These are phyloP conservation scores for Xylariaceae sp. DNA, from an alignment of 2,329 filamentous ascomycete species.

Conservation along the genomic window DNA sequence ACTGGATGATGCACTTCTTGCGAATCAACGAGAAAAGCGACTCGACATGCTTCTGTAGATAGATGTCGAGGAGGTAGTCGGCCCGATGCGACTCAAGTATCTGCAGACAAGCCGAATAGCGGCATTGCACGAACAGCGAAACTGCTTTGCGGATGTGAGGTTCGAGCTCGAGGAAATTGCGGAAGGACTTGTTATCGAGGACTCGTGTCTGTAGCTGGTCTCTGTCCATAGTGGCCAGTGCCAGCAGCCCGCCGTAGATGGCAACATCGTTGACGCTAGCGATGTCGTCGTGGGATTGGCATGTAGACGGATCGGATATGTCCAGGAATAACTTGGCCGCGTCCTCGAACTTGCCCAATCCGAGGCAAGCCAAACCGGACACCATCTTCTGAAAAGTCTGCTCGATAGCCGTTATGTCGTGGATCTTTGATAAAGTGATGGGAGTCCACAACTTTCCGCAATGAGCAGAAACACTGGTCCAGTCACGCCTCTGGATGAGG, in stretches of 20 bases:
- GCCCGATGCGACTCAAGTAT: slow-evolving; percentile 75
- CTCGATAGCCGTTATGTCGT: slow-evolving; percentile 20
- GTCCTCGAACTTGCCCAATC: slow-evolving; percentile 45
- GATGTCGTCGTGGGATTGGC: slow-evolving; percentile 60
- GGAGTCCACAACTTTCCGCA: no score
- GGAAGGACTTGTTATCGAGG: slow-evolving; percentile 75
- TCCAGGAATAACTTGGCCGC: slow-evolving; percentile 69
- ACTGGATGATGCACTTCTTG: slow-evolving; percentile 88
- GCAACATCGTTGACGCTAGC: slow-evolving; percentile 83
- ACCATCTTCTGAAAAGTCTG: slow-evolving; percentile 49
- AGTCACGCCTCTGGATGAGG: slow-evolving; percentile 70
- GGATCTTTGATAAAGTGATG: no score
- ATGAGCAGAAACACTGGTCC: slow-evolving; percentile 51
- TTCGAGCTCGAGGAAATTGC: slow-evolving; percentile 84
- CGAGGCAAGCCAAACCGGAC: slow-evolving; percentile 47
- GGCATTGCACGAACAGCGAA: slow-evolving; percentile 79
- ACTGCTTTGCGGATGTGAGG: slow-evolving; percentile 92
- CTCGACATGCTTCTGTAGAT: slow-evolving; percentile 69
- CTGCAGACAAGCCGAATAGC: slow-evolving; percentile 78
- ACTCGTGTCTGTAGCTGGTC: slow-evolving; percentile 68
- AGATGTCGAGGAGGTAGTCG: slow-evolving; percentile 87
- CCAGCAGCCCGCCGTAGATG: slow-evolving; percentile 83
- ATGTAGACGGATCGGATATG: slow-evolving; percentile 48
- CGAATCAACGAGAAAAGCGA: slow-evolving; percentile 70
- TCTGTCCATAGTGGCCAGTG: slow-evolving; percentile 84